Conservation (phyloP, 306 rosid species). For the Rubus idaeus region DNA sequence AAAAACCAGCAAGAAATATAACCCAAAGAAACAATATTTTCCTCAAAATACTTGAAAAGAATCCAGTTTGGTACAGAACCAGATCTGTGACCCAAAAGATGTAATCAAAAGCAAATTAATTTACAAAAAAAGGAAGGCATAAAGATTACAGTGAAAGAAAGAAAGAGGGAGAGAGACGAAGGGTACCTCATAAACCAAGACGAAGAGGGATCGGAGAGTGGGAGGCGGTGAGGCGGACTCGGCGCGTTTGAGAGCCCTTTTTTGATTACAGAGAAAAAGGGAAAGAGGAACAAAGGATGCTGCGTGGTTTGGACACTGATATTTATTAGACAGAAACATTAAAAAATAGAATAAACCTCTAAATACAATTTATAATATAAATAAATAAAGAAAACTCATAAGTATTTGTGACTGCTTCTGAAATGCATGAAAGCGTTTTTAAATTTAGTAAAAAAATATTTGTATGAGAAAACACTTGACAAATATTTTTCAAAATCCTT, state of each 20-base stretch:
- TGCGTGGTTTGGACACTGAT: slow-evolving; percentile 13
- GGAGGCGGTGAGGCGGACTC: slow-evolving; percentile 49
- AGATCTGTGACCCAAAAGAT: slow-evolving; percentile 29
- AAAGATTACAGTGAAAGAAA: no score
- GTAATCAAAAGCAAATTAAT: not conserved
- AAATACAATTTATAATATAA: no score
- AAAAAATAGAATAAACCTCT: no score
- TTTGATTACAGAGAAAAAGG: slow-evolving; percentile 3
- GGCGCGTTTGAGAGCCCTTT: slow-evolving; percentile 27
- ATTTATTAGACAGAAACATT: slow-evolving; percentile 14
- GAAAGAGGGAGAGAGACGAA: not conserved
- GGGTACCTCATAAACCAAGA: slow-evolving; percentile 96
- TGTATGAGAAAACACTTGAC: no score
- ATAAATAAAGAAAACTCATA: no score
- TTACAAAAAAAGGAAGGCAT: no score
- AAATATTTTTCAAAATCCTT: no score
- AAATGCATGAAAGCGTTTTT: no score
- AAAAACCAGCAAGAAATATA: slow-evolving; percentile 12
- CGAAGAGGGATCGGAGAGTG: slow-evolving; percentile 65
- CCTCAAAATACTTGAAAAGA: not conserved
- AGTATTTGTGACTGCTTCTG: no score
- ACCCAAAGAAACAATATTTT: not conserved
- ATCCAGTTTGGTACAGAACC: not conserved
- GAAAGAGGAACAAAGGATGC: not conserved
- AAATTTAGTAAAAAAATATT: no score